Evolutionary conservation across 805 yeast genomes (phyloP).

Genomic region (Myxozyma monticola): DNA sequence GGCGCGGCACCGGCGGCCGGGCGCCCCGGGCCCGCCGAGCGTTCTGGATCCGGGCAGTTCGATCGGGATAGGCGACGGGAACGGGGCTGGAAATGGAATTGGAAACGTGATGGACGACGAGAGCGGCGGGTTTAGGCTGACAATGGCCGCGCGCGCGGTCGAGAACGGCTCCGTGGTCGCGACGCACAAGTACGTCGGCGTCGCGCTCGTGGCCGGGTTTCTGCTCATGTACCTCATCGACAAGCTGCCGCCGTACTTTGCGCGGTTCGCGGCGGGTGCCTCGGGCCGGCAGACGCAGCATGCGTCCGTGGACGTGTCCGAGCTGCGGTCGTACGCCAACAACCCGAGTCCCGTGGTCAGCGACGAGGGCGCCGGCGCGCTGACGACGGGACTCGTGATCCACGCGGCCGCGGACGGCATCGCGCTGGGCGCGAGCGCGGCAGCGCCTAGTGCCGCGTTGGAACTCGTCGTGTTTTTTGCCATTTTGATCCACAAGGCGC

Average conservation of each 20-base stretch:
- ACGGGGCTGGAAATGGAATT: neutral
- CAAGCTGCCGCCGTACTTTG: constrained; percentile 37
- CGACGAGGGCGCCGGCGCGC: constrained; percentile 35
- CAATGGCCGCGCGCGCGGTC: neutral
- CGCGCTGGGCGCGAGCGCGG: constrained; percentile 62
- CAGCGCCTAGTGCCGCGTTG: constrained; percentile 43
- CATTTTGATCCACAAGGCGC: constrained; percentile 68
- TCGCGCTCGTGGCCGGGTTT: constrained; percentile 56
- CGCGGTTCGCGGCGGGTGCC: neutral
- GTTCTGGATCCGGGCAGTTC: constrained; percentile 2
- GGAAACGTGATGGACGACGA: neutral
- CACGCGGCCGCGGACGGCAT: constrained; percentile 75
- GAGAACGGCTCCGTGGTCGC: neutral
- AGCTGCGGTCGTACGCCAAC: constrained; percentile 28
- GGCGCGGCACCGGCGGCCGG: constrained; percentile 18
- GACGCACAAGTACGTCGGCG: constrained; percentile 43
- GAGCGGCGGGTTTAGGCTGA: neutral
- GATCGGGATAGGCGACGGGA: too few species aligned
- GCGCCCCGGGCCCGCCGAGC: constrained; percentile 9
- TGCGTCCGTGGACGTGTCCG: constrained; percentile 35
- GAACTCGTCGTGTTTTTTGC: constrained; percentile 55
- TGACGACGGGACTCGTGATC: constrained; percentile 61
- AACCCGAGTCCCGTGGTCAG: neutral
- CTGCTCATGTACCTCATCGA: constrained; percentile 55
- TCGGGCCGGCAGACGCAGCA: constrained; percentile 15